phyloP scores from a whole-genome alignment of 352 stramenopile species.

The Pythium rhizo-oryzae region DNA sequence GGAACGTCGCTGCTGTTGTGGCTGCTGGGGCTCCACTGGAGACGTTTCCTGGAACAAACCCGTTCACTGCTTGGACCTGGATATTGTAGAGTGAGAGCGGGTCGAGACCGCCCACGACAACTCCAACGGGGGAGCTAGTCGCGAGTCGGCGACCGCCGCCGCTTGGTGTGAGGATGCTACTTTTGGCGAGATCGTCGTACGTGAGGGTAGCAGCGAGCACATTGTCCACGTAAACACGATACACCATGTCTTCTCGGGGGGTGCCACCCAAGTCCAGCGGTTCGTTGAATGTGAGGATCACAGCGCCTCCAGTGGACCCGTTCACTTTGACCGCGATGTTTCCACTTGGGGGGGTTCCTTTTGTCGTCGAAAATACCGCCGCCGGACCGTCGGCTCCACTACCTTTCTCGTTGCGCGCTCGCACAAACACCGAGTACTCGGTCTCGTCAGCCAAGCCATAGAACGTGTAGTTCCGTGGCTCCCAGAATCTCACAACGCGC shows the following conservation, averaged over 20 bases:
- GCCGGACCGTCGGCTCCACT: conserved; percentile 37
- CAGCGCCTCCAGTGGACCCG: conserved; percentile 50
- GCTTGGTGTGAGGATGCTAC: not conserved
- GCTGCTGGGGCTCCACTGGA: conserved; percentile 30
- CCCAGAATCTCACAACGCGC: not conserved
- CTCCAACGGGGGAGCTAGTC: conserved; percentile 30
- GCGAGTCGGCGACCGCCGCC: not conserved
- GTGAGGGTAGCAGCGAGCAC: conserved; percentile 43
- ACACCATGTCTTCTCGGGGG: conserved; percentile 38
- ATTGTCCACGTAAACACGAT: conserved; percentile 50
- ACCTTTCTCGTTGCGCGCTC: conserved; percentile 44
- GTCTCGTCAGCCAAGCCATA: conserved; percentile 42
- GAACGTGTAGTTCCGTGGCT: conserved; percentile 32
- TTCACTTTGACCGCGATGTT: conserved; percentile 30
- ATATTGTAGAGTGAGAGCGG: conserved; percentile 55
- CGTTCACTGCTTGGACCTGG: conserved; percentile 46
- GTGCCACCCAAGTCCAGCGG: conserved; percentile 57
- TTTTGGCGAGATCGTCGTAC: conserved; percentile 28
- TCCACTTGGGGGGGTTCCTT: conserved; percentile 35
- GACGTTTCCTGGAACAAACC: conserved; percentile 25
- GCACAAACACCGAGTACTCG: conserved; percentile 49
- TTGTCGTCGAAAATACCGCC: conserved; percentile 37
- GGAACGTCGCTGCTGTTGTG: conserved; percentile 38
- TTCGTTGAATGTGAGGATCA: conserved; percentile 51
- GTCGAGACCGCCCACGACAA: conserved; percentile 50